phyloP scores from a whole-genome alignment of 148 eudicot species.

The Euryodendron excelsum region DNA sequence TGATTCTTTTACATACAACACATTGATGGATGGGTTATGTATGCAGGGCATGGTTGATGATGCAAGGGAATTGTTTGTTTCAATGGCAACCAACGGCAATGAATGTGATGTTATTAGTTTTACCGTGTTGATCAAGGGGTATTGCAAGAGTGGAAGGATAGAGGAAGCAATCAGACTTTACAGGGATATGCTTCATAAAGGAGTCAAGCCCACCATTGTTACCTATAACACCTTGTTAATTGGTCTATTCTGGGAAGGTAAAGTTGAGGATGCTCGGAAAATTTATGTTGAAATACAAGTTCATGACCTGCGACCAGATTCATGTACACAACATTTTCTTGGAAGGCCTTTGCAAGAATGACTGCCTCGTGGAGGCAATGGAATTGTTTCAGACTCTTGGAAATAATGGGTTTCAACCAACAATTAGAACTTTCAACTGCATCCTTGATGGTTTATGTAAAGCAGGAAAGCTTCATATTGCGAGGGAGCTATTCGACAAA shows the following conservation, averaged over 20 bases:
- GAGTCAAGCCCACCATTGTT: constrained; percentile 9
- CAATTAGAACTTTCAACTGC: background rate
- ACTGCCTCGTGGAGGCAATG: constrained; percentile 16
- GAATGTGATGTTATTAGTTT: constrained; percentile 26
- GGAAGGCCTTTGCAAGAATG: constrained; percentile 21
- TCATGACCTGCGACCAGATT: background rate
- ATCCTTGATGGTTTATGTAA: constrained; percentile 26
- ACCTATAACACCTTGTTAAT: constrained; percentile 18
- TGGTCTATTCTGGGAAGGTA: constrained; percentile 16
- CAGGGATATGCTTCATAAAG: constrained; percentile 20
- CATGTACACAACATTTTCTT: constrained; percentile 14
- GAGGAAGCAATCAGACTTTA: constrained; percentile 29
- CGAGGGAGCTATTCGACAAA: constrained; percentile 16
- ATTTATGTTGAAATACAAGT: constrained; percentile 19
- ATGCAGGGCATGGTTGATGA: constrained; percentile 30
- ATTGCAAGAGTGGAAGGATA: constrained; percentile 25
- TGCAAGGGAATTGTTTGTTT: constrained; percentile 22
- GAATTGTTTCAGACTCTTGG: background rate
- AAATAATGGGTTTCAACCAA: constrained; percentile 4
- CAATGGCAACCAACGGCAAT: constrained; percentile 24
- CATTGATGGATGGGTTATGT: constrained; percentile 33
- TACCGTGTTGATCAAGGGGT: constrained; percentile 30
- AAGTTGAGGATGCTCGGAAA: constrained; percentile 10
- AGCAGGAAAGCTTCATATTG: constrained; percentile 21
- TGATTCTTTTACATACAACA: constrained; percentile 22